These are phyloP conservation scores for Orbilia oligospora DNA, from an alignment of 2,329 filamentous ascomycete genomes.

Conservation along the genomic window DNA sequence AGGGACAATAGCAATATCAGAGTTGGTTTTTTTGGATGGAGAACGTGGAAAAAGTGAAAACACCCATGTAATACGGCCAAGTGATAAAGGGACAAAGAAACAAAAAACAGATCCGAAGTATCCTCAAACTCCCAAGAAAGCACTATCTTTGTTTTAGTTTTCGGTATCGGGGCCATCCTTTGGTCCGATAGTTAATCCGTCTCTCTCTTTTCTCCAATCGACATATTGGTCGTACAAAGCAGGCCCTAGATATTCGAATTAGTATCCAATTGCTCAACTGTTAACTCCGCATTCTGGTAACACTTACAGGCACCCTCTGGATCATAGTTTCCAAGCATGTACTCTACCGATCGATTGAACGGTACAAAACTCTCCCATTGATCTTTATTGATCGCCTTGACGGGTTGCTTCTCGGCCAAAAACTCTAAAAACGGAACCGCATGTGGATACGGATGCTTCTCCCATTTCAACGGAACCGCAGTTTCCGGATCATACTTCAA, in stretches of 20 bases:
- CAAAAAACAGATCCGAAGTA: not conserved
- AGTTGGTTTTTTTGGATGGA: not conserved
- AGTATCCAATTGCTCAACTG: not conserved
- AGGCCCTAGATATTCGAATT: constrained; percentile 60
- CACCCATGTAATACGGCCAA: not conserved
- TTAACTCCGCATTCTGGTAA: not conserved
- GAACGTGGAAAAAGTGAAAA: not conserved
- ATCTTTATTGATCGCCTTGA: constrained; percentile 64
- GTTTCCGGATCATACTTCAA: constrained; percentile 52
- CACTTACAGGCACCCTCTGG: constrained; percentile 64
- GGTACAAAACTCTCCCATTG: constrained; percentile 64
- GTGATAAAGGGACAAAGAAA: not conserved
- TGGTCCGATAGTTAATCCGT: constrained; percentile 28
- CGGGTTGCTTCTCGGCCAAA: constrained; percentile 61
- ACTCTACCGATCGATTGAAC: constrained; percentile 63
- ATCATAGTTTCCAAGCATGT: constrained; percentile 62
- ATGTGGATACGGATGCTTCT: constrained; percentile 61
- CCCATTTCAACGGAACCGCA: constrained; percentile 14
- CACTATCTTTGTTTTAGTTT: constrained; percentile 5
- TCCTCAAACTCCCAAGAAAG: not conserved
- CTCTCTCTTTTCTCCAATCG: constrained; percentile 62
- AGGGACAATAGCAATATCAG: not conserved
- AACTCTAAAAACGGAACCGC: constrained; percentile 63
- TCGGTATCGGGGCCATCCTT: constrained; percentile 56
- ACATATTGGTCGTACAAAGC: constrained; percentile 64